phyloP scores from a whole-genome alignment of 257 asterid genomes.

The Schizonepeta tenuifolia region DNA sequence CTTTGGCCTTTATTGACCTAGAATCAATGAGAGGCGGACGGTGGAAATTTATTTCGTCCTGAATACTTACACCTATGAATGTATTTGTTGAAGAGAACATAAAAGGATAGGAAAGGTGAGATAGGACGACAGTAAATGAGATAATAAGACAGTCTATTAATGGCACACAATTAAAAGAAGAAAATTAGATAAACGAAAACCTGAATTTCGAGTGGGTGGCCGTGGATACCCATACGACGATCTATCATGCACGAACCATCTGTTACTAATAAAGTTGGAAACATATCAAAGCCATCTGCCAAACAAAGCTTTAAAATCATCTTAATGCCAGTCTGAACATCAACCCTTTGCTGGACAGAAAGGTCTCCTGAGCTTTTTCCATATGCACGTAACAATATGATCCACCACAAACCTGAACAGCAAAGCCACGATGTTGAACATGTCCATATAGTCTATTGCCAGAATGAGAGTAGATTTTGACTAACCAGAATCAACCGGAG shows the following conservation, averaged over 20 bases:
- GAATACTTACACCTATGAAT: neutral
- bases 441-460: constrained; percentile 26
- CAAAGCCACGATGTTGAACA: constrained; percentile 15
- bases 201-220: constrained; percentile 84
- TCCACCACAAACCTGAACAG: constrained; percentile 80
- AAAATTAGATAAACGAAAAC: constrained; percentile 33
- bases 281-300: constrained; percentile 88
- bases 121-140: neutral
- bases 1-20: neutral
- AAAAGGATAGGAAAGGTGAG: constrained; percentile 2
- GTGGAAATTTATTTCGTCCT: neutral
- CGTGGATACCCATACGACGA: constrained; percentile 89
- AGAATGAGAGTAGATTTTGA: constrained; percentile 16
- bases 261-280: constrained; percentile 73
- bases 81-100: neutral
- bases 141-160: neutral
- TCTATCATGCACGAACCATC: constrained; percentile 90
- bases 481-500: constrained; percentile 91
- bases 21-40: neutral
- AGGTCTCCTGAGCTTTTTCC: constrained; percentile 77
- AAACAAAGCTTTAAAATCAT: constrained; percentile 73
- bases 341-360: constrained; percentile 74
- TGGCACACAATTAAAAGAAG: neutral
- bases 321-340: constrained; percentile 84
- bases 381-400: constrained; percentile 77